These are phyloP conservation scores for Boletus reticulatus DNA, from an alignment of 768 basidiomycete genomes.

Conservation along the genomic window DNA sequence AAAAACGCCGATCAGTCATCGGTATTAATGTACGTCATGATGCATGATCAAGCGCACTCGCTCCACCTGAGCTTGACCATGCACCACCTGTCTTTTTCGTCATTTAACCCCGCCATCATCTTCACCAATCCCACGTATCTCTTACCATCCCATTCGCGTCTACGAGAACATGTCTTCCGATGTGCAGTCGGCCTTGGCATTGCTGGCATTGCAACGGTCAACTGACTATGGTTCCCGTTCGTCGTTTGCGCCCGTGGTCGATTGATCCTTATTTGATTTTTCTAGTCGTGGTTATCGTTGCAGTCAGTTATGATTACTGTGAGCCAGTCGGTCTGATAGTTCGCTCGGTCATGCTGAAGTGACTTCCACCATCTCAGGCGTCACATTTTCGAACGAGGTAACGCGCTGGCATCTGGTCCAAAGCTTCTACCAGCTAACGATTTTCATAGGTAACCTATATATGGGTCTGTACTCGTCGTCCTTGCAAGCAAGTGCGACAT, in stretches of 20 bases:
- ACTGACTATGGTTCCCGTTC: background rate
- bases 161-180: background rate
- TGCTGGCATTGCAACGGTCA: background rate
- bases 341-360: background rate
- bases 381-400: slow-evolving; percentile 2
- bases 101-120: background rate
- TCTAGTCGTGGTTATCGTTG: background rate
- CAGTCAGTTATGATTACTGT: slow-evolving; percentile 3
- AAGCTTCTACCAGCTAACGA: background rate
- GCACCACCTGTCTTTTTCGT: too few species aligned
- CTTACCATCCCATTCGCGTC: background rate
- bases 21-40: too few species aligned
- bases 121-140: background rate
- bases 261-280: background rate
- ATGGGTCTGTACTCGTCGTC: background rate
- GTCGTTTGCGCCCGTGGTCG: background rate
- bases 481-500: background rate
- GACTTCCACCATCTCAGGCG: background rate
- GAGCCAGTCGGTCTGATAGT: background rate
- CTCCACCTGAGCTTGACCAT: too few species aligned
- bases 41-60: too few species aligned
- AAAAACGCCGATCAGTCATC: too few species aligned
- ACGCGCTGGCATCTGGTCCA: background rate
- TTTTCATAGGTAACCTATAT: background rate
- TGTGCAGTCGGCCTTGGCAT: background rate